A percentile compares a stretch with the other conserved stretches of the same genome.
phyloP scores from a whole-genome alignment of 164 flowering plant species.

The Kalanchoe fedtschenkoi region DNA sequence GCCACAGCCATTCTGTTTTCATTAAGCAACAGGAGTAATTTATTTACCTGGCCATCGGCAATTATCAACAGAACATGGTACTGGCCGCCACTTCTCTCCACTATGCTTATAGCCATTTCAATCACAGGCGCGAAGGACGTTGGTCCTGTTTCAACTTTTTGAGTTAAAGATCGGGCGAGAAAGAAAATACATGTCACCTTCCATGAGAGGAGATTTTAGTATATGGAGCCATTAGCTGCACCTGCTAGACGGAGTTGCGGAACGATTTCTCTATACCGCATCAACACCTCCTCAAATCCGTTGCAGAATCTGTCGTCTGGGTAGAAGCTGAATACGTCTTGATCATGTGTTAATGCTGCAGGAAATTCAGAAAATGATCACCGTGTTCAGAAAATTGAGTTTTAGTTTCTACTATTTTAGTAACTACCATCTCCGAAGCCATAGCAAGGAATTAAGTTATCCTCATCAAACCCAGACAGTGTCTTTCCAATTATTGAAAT shows the following conservation, averaged over 20 bases:
- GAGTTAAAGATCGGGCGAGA: no score
- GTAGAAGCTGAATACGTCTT: slow-evolving; percentile 84
- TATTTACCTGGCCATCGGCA: slow-evolving; percentile 92
- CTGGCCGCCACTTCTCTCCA: slow-evolving; percentile 83
- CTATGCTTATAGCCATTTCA: slow-evolving; percentile 80
- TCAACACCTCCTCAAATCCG: slow-evolving; percentile 83
- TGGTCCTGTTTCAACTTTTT: slow-evolving; percentile 62
- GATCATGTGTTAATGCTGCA: slow-evolving; percentile 87
- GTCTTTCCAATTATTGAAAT: slow-evolving; percentile 57
- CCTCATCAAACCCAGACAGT: slow-evolving; percentile 49
- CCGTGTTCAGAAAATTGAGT: not conserved
- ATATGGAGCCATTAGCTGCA: slow-evolving; percentile 9
- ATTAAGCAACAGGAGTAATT: not conserved
- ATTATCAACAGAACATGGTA: slow-evolving; percentile 91
- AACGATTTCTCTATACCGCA: slow-evolving; percentile 64
- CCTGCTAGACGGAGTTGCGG: slow-evolving; percentile 82
- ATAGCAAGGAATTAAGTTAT: slow-evolving; percentile 56
- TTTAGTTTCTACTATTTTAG: not conserved
- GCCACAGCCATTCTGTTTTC: not conserved
- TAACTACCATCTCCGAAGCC: slow-evolving; percentile 63
- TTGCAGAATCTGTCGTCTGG: slow-evolving; percentile 65
- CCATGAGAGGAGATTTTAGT: not conserved
- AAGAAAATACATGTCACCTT: not conserved
- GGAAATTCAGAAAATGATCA: slow-evolving; percentile 1
- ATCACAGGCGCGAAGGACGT: slow-evolving; percentile 93